phyloP scores from a whole-genome alignment of 176 grass and related monocot species.

The Pontederia paniculata region DNA sequence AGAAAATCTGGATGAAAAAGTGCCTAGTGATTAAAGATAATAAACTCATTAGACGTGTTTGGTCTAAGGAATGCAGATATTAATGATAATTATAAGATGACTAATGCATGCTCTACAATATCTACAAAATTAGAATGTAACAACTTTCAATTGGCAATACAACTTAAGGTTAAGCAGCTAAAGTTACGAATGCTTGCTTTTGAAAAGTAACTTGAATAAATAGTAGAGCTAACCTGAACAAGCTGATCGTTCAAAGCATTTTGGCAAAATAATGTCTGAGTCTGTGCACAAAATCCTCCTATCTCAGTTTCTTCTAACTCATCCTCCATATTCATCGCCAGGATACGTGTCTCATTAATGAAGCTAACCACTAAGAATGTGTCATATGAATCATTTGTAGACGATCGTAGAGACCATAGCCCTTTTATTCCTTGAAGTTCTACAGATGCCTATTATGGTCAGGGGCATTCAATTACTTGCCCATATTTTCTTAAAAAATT shows the following conservation, averaged over 20 bases:
- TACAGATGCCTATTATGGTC: slow-evolving; percentile 56
- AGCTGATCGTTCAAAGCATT: slow-evolving; percentile 83
- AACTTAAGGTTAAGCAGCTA: too few relatives aligned
- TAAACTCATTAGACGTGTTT: too few relatives aligned
- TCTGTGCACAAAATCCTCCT: slow-evolving; percentile 83
- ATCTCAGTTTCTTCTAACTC: slow-evolving; percentile 92
- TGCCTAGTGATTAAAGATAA: too few relatives aligned
- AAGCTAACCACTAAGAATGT: slow-evolving; percentile 93
- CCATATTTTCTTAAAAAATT: background rate
- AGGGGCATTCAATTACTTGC: too few relatives aligned
- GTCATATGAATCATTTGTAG: slow-evolving; percentile 55
- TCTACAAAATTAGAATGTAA: background rate
- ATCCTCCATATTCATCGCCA: slow-evolving; percentile 98
- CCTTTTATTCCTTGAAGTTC: slow-evolving; percentile 97
- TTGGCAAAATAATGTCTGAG: slow-evolving; percentile 88
- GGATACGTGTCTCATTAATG: slow-evolving; percentile 86
- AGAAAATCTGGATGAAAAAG: too few relatives aligned
- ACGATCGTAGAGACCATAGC: slow-evolving; percentile 78
- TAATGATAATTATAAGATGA: too few relatives aligned
- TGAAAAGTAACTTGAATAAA: slow-evolving; percentile 11
- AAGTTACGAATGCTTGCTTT: background rate
- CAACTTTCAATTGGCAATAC: background rate
- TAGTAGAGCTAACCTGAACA: slow-evolving; percentile 45
- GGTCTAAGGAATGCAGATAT: too few relatives aligned
- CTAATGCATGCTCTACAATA: too few relatives aligned